These are phyloP conservation scores for Lentinus tigrinus DNA, from an alignment of 768 basidiomycete species.

Conservation along the genomic window DNA sequence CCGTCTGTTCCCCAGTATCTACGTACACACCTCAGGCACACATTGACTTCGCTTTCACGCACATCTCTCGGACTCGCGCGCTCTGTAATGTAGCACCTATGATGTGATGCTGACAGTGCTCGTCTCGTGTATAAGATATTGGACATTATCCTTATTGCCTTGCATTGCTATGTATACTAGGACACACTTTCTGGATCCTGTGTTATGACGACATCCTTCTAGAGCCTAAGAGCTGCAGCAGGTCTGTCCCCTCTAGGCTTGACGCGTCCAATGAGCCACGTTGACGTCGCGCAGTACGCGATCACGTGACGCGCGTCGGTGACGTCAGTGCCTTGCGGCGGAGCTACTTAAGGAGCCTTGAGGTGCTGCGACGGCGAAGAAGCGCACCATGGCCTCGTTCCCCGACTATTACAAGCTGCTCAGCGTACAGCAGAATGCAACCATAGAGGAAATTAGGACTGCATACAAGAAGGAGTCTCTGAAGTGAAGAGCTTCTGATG, in stretches of 20 bases:
- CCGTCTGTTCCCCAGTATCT: not conserved
- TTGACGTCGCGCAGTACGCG: not conserved
- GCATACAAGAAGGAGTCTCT: constrained; percentile 82
- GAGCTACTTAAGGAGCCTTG: constrained; percentile 5
- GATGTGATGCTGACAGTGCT: constrained; percentile 3
- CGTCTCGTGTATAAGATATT: constrained; percentile 4
- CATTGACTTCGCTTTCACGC: not conserved
- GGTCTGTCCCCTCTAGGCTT: no score
- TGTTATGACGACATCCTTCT: not conserved
- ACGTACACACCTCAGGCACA: not conserved
- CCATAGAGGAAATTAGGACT: constrained; percentile 67
- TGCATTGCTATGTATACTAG: not conserved
- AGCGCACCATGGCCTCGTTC: constrained; percentile 61
- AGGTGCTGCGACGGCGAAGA: not conserved
- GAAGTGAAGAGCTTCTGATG: no score
- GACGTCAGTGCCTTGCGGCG: constrained; percentile 10
- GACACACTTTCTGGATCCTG: not conserved
- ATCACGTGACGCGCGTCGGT: constrained; percentile 17
- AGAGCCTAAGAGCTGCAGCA: no score
- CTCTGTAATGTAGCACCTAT: not conserved
- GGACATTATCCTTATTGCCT: constrained; percentile 15
- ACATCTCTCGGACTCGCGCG: not conserved
- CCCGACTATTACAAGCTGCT: constrained; percentile 81
- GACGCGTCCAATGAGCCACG: constrained; percentile 3
- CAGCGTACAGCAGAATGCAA: constrained; percentile 51